phyloP scores from a whole-genome alignment of 139 green algal species.

The Prasinococcaceae sp. region DNA sequence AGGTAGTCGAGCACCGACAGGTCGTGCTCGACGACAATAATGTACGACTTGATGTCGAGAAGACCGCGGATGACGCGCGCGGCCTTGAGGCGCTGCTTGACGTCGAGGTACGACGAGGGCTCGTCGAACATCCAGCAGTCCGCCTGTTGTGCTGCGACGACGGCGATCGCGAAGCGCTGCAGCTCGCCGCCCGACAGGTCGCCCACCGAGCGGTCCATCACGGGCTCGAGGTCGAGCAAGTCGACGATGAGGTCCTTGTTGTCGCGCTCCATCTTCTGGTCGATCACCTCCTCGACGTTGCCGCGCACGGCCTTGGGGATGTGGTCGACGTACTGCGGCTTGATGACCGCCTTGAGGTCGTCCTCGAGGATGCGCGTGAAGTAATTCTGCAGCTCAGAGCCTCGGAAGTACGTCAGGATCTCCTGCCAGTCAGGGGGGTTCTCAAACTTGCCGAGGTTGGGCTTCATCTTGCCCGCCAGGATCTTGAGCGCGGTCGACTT shows the following conservation, averaged over 20 bases:
- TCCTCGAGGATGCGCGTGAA: conserved; percentile 94
- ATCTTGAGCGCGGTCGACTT: conserved; percentile 98
- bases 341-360: conserved; percentile 85
- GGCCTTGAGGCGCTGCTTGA: conserved; percentile 84
- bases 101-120: conserved; percentile 92
- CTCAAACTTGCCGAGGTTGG: conserved; percentile 91
- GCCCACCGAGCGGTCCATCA: conserved; percentile 87
- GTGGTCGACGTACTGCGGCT: conserved; percentile 92
- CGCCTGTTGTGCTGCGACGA: conserved; percentile 71
- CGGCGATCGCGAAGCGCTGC: conserved; percentile 94
- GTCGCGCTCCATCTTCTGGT: conserved; percentile 67
- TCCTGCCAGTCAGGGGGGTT: conserved; percentile 89
- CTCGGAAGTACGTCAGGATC: conserved; percentile 92
- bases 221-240: conserved; percentile 69
- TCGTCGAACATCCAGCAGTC: conserved; percentile 99
- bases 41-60: conserved; percentile 55
- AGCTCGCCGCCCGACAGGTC: conserved; percentile 90
- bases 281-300: conserved; percentile 56
- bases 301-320: conserved; percentile 91
- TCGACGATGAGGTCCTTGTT: conserved; percentile 43
- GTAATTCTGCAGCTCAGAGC: conserved; percentile 98
- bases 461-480: conserved; percentile 93
- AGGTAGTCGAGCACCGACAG: conserved; percentile 97
- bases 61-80: conserved; percentile 27
- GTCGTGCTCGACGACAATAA: conserved; percentile 97